Percentiles rank a stretch among this genome's conserved stretches.
Evolutionary conservation across 306 rosid species (phyloP).

Genomic region (Rubus parviflorus): DNA sequence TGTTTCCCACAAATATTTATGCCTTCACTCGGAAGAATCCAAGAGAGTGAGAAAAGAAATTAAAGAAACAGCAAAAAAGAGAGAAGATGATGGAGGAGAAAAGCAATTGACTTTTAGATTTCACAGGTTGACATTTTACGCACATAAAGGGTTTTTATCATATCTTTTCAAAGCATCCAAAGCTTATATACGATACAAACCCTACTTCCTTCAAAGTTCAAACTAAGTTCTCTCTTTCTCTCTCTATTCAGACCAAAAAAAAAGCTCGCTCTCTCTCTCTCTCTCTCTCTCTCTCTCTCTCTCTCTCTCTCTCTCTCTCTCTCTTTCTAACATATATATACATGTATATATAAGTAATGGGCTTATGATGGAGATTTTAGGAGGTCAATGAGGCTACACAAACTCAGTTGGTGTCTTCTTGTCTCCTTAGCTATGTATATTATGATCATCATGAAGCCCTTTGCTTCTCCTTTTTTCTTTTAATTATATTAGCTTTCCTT

Average conservation of each 20-base stretch:
- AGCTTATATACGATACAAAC: constrained; percentile 38
- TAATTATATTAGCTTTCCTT: constrained; percentile 26
- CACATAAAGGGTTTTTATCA: constrained; percentile 28
- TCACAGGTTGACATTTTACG: constrained; percentile 80
- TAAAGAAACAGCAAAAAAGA: constrained; percentile 5
- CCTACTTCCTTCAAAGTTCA: constrained; percentile 16
- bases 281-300: not conserved
- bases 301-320: not conserved
- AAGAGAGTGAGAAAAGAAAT: constrained; percentile 33
- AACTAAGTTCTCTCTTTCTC: constrained; percentile 24
- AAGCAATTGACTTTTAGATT: constrained; percentile 67
- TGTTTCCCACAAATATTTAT: constrained; percentile 77
- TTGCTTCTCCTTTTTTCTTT: constrained; percentile 27
- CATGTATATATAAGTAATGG: constrained; percentile 16
- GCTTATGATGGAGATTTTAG: constrained; percentile 46
- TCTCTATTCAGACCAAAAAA: too few species aligned
- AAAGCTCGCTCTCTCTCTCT: not conserved
- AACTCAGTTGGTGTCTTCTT: constrained; percentile 72
- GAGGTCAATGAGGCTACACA: constrained; percentile 68
- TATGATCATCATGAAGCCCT: constrained; percentile 50
- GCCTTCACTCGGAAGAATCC: constrained; percentile 85
- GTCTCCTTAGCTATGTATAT: constrained; percentile 57
- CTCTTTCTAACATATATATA: not conserved
- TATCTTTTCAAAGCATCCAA: constrained; percentile 72
- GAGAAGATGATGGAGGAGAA: constrained; percentile 28